These are phyloP conservation scores for Carex arenaria DNA, from an alignment of 202 grass and related monocot species.

Conservation along the genomic window DNA sequence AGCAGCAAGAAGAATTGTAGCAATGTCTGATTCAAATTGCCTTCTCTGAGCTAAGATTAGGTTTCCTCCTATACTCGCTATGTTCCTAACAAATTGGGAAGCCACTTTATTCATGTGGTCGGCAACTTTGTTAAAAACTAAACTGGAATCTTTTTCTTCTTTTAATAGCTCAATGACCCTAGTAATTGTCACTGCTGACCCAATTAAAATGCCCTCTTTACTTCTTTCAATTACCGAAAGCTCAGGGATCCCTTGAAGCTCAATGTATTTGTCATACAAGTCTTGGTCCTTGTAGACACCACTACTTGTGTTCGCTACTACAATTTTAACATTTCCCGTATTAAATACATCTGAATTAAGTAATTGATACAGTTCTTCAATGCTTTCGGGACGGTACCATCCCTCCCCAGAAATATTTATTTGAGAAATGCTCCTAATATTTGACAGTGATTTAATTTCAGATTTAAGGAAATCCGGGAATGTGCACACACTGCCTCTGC, in stretches of 20 bases:
- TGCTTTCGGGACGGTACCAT: constrained; percentile 58
- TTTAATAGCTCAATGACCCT: constrained; percentile 39
- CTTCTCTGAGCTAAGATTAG: constrained; percentile 74
- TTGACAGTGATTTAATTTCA: constrained; percentile 44
- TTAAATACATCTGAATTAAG: constrained; percentile 35
- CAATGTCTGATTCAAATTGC: constrained; percentile 63
- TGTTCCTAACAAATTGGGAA: constrained; percentile 69
- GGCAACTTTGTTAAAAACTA: constrained; percentile 61
- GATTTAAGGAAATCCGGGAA: constrained; percentile 73
- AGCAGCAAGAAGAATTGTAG: constrained; percentile 71
- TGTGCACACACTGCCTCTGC: constrained; percentile 37
- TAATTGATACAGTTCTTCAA: constrained; percentile 49
- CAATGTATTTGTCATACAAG: constrained; percentile 55
- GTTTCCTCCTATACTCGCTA: constrained; percentile 74
- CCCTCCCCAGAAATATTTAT: neutral
- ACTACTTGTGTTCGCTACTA: constrained; percentile 62
- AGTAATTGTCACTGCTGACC: constrained; percentile 62
- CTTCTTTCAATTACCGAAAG: constrained; percentile 34
- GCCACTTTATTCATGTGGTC: constrained; percentile 77
- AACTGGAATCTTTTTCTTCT: constrained; percentile 22
- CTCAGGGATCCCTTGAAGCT: constrained; percentile 62
- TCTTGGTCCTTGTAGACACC: constrained; percentile 76
- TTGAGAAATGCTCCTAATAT: neutral
- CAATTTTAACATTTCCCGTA: constrained; percentile 43
- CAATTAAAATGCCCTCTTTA: constrained; percentile 33